Evolutionary conservation across 768 basidiomycete species (phyloP), one percentile per base, ranked within the genome.

Genomic region (Russula foetens): DNA sequence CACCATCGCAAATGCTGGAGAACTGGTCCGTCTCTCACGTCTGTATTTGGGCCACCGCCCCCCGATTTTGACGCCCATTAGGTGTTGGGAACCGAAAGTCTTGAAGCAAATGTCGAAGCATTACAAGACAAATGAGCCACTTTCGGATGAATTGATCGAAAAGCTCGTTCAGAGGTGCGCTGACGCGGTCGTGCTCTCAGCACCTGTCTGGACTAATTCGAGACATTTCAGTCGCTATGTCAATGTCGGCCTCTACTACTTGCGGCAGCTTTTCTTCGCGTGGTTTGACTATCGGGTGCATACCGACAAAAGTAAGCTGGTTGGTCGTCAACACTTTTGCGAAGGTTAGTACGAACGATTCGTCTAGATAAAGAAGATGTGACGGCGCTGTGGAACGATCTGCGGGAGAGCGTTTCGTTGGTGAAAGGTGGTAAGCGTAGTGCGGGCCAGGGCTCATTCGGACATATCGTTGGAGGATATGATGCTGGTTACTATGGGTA

Each of bases 1-100:
- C 92, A 3, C 92, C 92, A 0, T 88, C 86, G 19, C 91, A 95
- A 74, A 93, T 93, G 92, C 75, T 93, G 62, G 92, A 95, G 73
- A 91, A 93, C 68, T 94, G 92, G 92, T 85, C 48, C 19, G 26
- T 28, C 21, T 15, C 23, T 44, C 11, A 52, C n/a, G 29, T 12
- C 28, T 15, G 12, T n/a, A 9, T 44, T 44, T 38, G 53, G 17
- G 17, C 7, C 12, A 44, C 33, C 12, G 45, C 33, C 17, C 38
- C 33, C 62, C 43, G 49, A 53, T 43, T 53, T 44, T 23, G 28
- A 31, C 19, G n/a, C 31, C 29, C 47, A 2, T 35, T 50, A 82
- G 83, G 83, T 92, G 90, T 67, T 92, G 88, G 87, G 89, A 92
- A 69, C 86, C 84, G 0, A 79, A 82, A 53, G 88, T 91, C 15